Percentiles rank a stretch among this genome's conserved stretches.
phyloP scores from a whole-genome alignment of 768 basidiomycete species.

The Strobilomyces confusus region DNA sequence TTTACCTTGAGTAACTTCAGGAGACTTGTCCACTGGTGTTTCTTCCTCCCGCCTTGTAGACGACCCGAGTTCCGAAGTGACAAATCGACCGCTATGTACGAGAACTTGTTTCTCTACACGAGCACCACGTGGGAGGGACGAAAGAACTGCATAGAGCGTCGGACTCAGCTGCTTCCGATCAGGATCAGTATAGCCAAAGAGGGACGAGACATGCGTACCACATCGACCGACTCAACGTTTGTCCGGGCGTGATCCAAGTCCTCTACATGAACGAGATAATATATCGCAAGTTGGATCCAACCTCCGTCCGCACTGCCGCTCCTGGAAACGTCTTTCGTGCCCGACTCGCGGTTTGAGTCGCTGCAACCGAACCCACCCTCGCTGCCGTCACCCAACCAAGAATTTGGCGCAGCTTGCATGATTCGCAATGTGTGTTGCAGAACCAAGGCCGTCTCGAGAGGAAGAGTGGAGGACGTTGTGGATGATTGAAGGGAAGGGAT shows the following conservation, averaged over 20 bases:
- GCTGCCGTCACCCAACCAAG: conserved; percentile 30
- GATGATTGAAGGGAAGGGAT: conserved; percentile 34
- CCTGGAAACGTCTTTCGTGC: conserved; percentile 34
- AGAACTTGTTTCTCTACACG: conserved; percentile 74
- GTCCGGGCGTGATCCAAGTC: conserved; percentile 40
- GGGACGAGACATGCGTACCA: conserved; percentile 14
- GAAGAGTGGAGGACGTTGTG: conserved; percentile 49
- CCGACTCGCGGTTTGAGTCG: conserved; percentile 6
- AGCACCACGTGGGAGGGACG: conserved; percentile 67
- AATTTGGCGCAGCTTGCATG: conserved; percentile 49
- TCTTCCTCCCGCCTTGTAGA: conserved; percentile 33
- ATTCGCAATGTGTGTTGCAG: conserved; percentile 80
- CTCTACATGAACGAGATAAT: conserved; percentile 56
- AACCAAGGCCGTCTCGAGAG: conserved; percentile 65
- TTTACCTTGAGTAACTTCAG: conserved; percentile 41
- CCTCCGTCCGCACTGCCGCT: conserved; percentile 35
- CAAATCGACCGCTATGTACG: conserved; percentile 61
- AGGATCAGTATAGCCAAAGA: background rate
- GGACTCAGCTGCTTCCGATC: conserved; percentile 24
- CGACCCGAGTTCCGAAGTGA: conserved; percentile 29
- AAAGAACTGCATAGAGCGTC: conserved; percentile 58
- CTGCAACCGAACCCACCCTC: conserved; percentile 25
- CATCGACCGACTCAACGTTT: conserved; percentile 31
- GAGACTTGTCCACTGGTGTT: conserved; percentile 30
- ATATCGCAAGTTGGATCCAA: conserved; percentile 59